phyloP scores from a whole-genome alignment of 306 rosid species.

The Acacia melanoxylon region DNA sequence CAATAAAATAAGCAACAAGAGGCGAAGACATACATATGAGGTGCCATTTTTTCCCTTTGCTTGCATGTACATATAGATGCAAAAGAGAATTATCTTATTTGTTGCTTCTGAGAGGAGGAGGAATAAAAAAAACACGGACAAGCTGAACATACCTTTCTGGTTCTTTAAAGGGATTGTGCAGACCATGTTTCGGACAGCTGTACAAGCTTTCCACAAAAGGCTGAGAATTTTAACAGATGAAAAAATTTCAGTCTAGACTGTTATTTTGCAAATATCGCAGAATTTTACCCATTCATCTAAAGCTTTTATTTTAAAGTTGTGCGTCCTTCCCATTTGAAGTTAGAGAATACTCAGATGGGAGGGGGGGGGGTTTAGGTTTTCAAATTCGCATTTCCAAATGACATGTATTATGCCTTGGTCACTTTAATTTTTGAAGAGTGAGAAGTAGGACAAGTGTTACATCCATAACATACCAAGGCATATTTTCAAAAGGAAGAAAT shows the following conservation, averaged over 20 bases:
- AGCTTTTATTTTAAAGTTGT: slow-evolving; percentile 23
- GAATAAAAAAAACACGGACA: slow-evolving; percentile 9
- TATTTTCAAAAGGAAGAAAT: neutral
- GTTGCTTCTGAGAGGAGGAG: neutral
- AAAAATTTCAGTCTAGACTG: slow-evolving; percentile 24
- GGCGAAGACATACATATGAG: neutral
- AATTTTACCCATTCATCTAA: slow-evolving; percentile 24
- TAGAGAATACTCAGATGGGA: slow-evolving; percentile 15
- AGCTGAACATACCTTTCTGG: slow-evolving; percentile 77
- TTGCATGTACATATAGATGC: neutral
- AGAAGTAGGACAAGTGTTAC: slow-evolving; percentile 4
- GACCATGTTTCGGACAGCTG: slow-evolving; percentile 91
- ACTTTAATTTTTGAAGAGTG: slow-evolving; percentile 18
- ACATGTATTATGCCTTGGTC: slow-evolving; percentile 9
- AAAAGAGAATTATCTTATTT: neutral
- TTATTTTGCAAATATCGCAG: neutral
- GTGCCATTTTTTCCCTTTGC: neutral
- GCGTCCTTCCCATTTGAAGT: neutral
- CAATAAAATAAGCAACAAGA: slow-evolving; percentile 2
- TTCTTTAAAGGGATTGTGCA: slow-evolving; percentile 93
- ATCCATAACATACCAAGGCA: slow-evolving; percentile 7
- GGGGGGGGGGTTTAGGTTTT: neutral
- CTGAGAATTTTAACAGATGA: slow-evolving; percentile 44
- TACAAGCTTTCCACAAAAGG: slow-evolving; percentile 89
- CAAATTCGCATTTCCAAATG: slow-evolving; percentile 17